Conservation (phyloP, 2,329 filamentous ascomycete genomes). For the Monilinia vaccinii-corymbosi region DNA sequence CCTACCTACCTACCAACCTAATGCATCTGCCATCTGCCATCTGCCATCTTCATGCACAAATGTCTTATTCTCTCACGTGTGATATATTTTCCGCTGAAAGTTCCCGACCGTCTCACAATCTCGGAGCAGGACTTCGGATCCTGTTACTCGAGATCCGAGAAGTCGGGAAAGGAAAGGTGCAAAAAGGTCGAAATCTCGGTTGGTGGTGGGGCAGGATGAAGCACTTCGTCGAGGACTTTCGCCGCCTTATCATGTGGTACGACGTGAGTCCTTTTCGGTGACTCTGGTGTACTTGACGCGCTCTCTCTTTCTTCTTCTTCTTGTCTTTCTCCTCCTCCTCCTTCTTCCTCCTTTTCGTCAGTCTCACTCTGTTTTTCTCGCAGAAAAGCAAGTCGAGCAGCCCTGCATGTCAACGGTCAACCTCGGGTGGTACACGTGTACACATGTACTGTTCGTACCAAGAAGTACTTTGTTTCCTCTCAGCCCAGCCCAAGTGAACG, state of each 20-base stretch:
- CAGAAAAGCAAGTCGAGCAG: not conserved
- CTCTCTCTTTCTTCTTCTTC: not conserved
- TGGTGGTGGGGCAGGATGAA: slow-evolving; percentile 1
- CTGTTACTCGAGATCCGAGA: slow-evolving; percentile 3
- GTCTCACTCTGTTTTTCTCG: not conserved
- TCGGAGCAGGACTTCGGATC: slow-evolving; percentile 2
- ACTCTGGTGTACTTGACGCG: not conserved
- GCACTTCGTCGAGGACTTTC: not conserved
- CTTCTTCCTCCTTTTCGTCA: not conserved
- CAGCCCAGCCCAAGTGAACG: not conserved
- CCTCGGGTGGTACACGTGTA: not conserved
- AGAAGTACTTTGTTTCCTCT: not conserved
- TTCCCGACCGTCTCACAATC: slow-evolving; percentile 3
- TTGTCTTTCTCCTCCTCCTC: not conserved
- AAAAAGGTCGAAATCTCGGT: not conserved
- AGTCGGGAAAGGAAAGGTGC: slow-evolving; percentile 1
- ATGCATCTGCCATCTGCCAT: not conserved
- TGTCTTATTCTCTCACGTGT: not conserved
- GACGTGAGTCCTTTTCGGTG: not conserved
- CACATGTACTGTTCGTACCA: no score
- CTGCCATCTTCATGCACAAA: not conserved
- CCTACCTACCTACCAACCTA: no score
- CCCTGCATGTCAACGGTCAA: slow-evolving; percentile 5
- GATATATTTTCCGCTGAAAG: slow-evolving; percentile 6
- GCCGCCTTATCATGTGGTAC: not conserved